phyloP scores from a whole-genome alignment of 805 yeast species.

The Priceomyces carsonii region DNA sequence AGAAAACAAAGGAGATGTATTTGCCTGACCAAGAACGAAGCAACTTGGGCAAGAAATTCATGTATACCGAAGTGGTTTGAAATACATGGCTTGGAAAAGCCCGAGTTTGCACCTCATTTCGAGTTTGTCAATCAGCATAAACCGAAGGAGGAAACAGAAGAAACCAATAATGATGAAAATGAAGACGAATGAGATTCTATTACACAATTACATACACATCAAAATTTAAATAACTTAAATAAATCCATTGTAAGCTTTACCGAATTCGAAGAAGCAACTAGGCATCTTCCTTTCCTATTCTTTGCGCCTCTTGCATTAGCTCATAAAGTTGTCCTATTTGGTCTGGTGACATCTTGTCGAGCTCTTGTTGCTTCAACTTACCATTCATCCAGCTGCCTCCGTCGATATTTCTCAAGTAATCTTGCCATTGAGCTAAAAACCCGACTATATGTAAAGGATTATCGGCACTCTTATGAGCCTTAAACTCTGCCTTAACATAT shows the following conservation, averaged over 20 bases:
- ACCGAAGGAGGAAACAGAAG: constrained; percentile 9
- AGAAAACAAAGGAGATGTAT: constrained; percentile 58
- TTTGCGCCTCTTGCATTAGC: constrained; percentile 71
- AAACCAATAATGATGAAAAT: constrained; percentile 9
- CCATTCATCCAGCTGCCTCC: constrained; percentile 45
- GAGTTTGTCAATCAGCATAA: constrained; percentile 13
- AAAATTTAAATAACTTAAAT: no score
- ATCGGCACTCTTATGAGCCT: constrained; percentile 75
- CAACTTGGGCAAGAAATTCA: constrained; percentile 67
- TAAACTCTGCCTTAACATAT: constrained; percentile 88
- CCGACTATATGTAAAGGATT: constrained; percentile 95
- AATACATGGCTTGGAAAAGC: constrained; percentile 12
- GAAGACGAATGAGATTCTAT: constrained; percentile 5
- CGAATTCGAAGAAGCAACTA: no score
- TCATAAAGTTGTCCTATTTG: constrained; percentile 82
- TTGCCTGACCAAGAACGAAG: constrained; percentile 66
- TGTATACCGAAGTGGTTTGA: constrained; percentile 56
- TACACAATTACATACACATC: constrained; percentile 1
- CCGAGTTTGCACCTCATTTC: constrained; percentile 9
- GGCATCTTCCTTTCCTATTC: constrained; percentile 22
- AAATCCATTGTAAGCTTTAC: no score
- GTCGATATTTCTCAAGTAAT: constrained; percentile 60
- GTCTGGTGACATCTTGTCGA: constrained; percentile 87
- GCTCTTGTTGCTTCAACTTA: constrained; percentile 57
- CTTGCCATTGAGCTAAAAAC: constrained; percentile 93